These are phyloP conservation scores for Mallotus repandus DNA, from an alignment of 441 rosid genomes.

Conservation along the genomic window DNA sequence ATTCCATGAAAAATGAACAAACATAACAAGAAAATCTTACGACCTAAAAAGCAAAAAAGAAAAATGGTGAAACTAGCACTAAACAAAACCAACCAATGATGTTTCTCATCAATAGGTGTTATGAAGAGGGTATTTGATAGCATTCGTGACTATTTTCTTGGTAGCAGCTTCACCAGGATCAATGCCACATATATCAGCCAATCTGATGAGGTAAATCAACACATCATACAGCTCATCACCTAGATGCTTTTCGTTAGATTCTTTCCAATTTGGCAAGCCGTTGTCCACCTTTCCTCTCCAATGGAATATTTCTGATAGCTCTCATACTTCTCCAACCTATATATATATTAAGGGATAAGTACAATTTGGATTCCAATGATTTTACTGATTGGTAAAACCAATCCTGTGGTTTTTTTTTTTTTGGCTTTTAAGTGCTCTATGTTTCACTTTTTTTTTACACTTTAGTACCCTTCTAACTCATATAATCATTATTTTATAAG, in stretches of 20 bases:
- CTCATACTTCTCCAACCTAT: constrained; percentile 53
- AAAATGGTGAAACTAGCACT: no score
- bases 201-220: constrained; percentile 47
- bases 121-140: constrained; percentile 43
- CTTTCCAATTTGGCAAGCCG: constrained; percentile 52
- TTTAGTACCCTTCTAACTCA: no score
- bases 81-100: no score
- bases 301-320: constrained; percentile 52
- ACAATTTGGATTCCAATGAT: no score
- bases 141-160: constrained; percentile 45
- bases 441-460: no score
- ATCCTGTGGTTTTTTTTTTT: no score
- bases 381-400: no score
- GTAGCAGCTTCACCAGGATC: constrained; percentile 47
- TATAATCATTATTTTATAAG: no score
- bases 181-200: constrained; percentile 53
- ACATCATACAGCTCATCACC: constrained; percentile 58
- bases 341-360: neutral
- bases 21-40: neutral
- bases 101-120: constrained; percentile 8
- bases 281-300: constrained; percentile 59
- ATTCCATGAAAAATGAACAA: constrained; percentile 11
- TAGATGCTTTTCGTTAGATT: constrained; percentile 47
- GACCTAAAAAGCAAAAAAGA: neutral
- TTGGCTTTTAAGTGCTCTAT: no score